phyloP scores from a whole-genome alignment of 2,329 filamentous ascomycete species.

The Xylariaceae sp. region DNA sequence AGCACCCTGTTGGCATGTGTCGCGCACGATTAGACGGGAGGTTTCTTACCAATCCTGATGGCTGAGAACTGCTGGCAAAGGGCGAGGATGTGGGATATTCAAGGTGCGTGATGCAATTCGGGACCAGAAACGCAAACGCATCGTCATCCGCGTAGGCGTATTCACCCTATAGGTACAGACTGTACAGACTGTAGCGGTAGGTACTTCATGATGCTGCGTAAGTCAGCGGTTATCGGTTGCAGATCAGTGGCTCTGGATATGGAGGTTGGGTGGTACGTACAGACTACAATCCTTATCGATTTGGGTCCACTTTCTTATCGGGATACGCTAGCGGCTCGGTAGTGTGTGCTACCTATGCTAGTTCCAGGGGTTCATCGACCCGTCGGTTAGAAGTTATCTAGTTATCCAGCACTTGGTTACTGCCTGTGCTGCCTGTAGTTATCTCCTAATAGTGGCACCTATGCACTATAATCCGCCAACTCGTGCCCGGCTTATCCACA shows the following conservation, averaged over 20 bases:
- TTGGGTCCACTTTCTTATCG: constrained; percentile 24
- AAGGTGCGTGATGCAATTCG: not conserved
- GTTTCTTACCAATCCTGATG: constrained; percentile 1
- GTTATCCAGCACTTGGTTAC: too few species aligned
- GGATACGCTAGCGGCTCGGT: constrained; percentile 21
- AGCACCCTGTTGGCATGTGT: not conserved
- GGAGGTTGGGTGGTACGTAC: too few species aligned
- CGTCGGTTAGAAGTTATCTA: too few species aligned
- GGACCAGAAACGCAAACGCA: not conserved
- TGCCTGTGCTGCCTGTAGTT: too few species aligned
- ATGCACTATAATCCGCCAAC: too few species aligned
- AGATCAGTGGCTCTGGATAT: too few species aligned
- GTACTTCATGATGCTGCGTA: not conserved
- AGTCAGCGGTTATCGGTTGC: too few species aligned
- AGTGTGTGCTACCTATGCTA: not conserved
- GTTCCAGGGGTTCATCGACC: constrained; percentile 4
- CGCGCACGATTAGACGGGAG: not conserved
- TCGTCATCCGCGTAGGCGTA: constrained; percentile 1
- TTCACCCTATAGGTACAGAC: too few species aligned
- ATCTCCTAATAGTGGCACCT: too few species aligned
- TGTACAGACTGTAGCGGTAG: not conserved
- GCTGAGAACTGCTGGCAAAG: not conserved
- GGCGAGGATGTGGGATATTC: not conserved
- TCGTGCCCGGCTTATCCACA: too few species aligned
- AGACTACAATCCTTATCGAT: constrained; percentile 20